Conservation (phyloP, 2,329 filamentous ascomycete genomes). For the Bipolaris zeicola region DNA sequence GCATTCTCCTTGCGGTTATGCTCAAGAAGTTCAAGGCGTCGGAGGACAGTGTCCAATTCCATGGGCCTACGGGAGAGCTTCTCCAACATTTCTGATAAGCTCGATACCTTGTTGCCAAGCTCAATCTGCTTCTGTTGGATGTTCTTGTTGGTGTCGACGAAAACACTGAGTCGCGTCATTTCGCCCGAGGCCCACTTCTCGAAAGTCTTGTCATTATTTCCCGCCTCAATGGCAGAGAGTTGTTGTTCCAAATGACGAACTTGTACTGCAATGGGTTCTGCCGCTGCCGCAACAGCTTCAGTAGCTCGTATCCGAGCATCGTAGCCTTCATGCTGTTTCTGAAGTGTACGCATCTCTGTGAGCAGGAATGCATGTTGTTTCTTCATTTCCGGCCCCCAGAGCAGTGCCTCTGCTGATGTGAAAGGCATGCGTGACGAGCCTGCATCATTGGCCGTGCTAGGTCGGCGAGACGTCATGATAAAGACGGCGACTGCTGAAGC, state of each 20-base stretch:
- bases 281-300: conserved; percentile 25
- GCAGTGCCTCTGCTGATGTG: conserved; percentile 34
- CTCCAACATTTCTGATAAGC: conserved; percentile 16
- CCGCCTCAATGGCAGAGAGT: conserved; percentile 31
- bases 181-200: conserved; percentile 26
- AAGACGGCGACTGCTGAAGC: not conserved
- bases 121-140: conserved; percentile 25
- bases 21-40: conserved; percentile 24
- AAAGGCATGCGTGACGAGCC: conserved; percentile 23
- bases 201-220: conserved; percentile 28
- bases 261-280: conserved; percentile 19
- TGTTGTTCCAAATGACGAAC: conserved; percentile 26
- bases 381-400: conserved; percentile 51
- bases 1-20: conserved; percentile 11
- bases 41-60: conserved; percentile 7
- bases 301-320: conserved; percentile 27
- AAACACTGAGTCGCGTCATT: conserved; percentile 17
- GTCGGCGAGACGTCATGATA: conserved; percentile 11
- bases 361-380: conserved; percentile 46
- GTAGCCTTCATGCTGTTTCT: conserved; percentile 28
- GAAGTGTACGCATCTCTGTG: conserved; percentile 44
- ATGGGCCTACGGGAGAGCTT: conserved; percentile 6
- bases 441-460: conserved; percentile 15
- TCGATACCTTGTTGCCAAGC: conserved; percentile 17
- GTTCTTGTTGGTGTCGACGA: conserved; percentile 24